Conservation (phyloP, 495 filamentous ascomycete species). For the Trichocladium antarcticum region DNA sequence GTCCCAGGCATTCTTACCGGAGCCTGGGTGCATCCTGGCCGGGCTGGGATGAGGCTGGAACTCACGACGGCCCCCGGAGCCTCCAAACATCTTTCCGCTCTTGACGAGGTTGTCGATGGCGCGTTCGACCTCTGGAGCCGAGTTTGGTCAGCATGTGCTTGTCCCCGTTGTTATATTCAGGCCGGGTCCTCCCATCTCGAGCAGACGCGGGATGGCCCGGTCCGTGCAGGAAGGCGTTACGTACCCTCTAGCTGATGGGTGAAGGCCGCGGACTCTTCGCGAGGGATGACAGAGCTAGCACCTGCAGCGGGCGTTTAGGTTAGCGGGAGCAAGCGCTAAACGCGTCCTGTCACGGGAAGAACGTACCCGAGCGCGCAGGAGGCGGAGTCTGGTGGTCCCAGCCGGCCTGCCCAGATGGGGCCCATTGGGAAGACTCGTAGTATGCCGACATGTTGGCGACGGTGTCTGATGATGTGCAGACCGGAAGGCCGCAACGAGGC, state of each 20-base stretch:
- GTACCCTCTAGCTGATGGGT: conserved; percentile 85
- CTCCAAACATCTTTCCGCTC: conserved; percentile 82
- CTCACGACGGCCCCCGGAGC: conserved; percentile 64
- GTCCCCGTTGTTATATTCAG: not conserved
- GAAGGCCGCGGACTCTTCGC: conserved; percentile 72
- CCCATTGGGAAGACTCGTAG: conserved; percentile 80
- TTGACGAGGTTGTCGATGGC: conserved; percentile 91
- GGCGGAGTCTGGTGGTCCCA: conserved; percentile 77
- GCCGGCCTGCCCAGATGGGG: conserved; percentile 48
- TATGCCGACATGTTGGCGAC: conserved; percentile 57
- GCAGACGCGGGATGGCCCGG: not conserved
- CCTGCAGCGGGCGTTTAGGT: conserved; percentile 41
- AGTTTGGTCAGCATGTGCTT: conserved; percentile 13
- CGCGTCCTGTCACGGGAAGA: conserved; percentile 5
- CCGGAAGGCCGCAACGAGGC: conserved; percentile 29
- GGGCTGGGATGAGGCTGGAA: conserved; percentile 61
- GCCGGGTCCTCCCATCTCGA: not conserved
- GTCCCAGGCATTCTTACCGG: conserved; percentile 35
- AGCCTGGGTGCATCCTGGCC: conserved; percentile 47
- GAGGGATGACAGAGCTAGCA: conserved; percentile 64
- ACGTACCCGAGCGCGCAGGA: conserved; percentile 72
- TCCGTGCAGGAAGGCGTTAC: conserved; percentile 23
- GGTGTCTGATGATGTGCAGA: conserved; percentile 18
- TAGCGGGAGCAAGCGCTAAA: conserved; percentile 21
- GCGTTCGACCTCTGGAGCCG: conserved; percentile 87